phyloP scores from a whole-genome alignment of 1,284 basidiomycete species.

The Naganishia liquefaciens region DNA sequence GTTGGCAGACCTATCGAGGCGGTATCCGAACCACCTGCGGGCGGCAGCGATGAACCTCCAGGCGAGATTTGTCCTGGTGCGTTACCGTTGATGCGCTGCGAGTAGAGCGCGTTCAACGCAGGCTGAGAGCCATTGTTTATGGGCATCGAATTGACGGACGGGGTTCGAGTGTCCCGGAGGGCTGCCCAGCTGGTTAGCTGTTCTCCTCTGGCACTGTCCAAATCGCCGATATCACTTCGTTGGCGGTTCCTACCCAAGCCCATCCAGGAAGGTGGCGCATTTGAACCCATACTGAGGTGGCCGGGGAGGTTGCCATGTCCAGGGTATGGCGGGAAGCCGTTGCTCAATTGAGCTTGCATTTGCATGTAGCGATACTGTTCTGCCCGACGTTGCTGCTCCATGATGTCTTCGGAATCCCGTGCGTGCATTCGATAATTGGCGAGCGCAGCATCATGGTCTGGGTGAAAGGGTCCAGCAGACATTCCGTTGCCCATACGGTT shows the following conservation, averaged over 20 bases:
- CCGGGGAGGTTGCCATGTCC: background rate
- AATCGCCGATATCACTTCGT: constrained; percentile 18
- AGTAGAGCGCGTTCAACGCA: constrained; percentile 13
- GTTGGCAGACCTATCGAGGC: background rate
- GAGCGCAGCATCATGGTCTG: constrained; percentile 1
- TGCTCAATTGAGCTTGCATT: constrained; percentile 13
- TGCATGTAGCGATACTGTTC: constrained; percentile 24
- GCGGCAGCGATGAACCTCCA: background rate
- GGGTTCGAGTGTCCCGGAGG: constrained; percentile 8
- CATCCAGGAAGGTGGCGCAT: constrained; percentile 17
- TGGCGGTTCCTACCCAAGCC: constrained; percentile 23
- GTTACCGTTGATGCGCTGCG: constrained; percentile 5
- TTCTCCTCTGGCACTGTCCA: constrained; percentile 9
- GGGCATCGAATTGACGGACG: constrained; percentile 6
- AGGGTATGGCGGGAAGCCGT: background rate
- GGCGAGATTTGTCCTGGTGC: constrained; percentile 4
- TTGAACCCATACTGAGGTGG: background rate
- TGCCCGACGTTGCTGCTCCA: constrained; percentile 27
- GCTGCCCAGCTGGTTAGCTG: constrained; percentile 25
- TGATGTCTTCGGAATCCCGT: constrained; percentile 21
- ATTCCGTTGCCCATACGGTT: background rate
- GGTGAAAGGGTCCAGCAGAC: background rate
- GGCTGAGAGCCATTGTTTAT: constrained; percentile 1
- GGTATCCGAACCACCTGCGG: background rate
- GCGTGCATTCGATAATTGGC: constrained; percentile 3